Evolutionary conservation across 2,329 filamentous ascomycete species (phyloP).

Genomic region (Hypoxylon sp.): DNA sequence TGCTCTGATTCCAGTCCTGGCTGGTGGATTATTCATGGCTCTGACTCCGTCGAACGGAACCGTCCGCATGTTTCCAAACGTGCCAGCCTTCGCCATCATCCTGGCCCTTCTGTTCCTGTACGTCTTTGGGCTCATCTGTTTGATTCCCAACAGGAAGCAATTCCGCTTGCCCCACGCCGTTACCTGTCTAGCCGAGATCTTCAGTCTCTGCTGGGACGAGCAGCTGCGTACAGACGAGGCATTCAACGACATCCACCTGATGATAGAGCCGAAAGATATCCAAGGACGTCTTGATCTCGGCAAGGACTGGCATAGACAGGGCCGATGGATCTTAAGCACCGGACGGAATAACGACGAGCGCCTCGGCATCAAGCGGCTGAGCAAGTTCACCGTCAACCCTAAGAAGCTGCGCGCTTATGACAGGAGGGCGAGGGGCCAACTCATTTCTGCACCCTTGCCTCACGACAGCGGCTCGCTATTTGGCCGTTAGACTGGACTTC

Average conservation of each 20-base stretch:
- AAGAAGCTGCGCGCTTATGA: slow-evolving; percentile 47
- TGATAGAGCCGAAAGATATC: slow-evolving; percentile 74
- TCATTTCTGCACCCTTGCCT: slow-evolving; percentile 47
- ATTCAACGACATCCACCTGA: slow-evolving; percentile 76
- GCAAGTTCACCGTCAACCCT: slow-evolving; percentile 51
- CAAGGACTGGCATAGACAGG: slow-evolving; percentile 62
- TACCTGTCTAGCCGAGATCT: slow-evolving; percentile 79
- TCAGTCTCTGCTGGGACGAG: slow-evolving; percentile 82
- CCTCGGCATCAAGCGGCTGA: slow-evolving; percentile 52
- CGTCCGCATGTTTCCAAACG: slow-evolving; percentile 79
- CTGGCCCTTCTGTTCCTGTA: slow-evolving; percentile 81
- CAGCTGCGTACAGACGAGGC: slow-evolving; percentile 80
- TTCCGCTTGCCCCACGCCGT: slow-evolving; percentile 81
- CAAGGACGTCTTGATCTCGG: slow-evolving; percentile 75
- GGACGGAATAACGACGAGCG: slow-evolving; percentile 54
- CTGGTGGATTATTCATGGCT: slow-evolving; percentile 81
- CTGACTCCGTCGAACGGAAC: slow-evolving; percentile 69
- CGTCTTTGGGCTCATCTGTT: slow-evolving; percentile 71
- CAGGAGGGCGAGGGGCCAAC: slow-evolving; percentile 43
- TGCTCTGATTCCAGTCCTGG: slow-evolving; percentile 75
- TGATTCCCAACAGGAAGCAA: slow-evolving; percentile 73
- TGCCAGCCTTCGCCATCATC: slow-evolving; percentile 80
- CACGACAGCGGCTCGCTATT: slow-evolving; percentile 46
- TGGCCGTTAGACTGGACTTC: slow-evolving; percentile 24
- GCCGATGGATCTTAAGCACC: slow-evolving; percentile 67